Evolutionary conservation across 352 stramenopile species (phyloP).

Genomic region (Phytopythium litorale): DNA sequence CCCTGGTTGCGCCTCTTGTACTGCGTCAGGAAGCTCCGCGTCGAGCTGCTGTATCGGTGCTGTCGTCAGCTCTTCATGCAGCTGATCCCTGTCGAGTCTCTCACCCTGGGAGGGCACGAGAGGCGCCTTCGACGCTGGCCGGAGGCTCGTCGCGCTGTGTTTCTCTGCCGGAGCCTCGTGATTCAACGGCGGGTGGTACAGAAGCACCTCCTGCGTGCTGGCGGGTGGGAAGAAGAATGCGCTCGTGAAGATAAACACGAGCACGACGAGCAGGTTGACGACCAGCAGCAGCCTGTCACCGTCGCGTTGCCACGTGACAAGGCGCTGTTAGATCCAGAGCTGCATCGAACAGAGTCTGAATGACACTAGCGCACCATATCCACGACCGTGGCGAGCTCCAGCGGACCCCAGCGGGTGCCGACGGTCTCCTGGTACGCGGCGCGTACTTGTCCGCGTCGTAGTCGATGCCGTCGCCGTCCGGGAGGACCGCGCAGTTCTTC

Average conservation of each 20-base stretch:
- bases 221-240: slow-evolving; percentile 39
- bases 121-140: neutral
- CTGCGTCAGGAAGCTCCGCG: neutral
- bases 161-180: slow-evolving; percentile 6
- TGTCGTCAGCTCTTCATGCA: neutral
- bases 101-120: neutral
- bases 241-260: slow-evolving; percentile 52
- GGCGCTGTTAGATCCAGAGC: neutral
- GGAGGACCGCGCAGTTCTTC: slow-evolving; percentile 5
- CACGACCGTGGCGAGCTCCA: slow-evolving; percentile 9
- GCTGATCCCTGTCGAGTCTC: neutral
- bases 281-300: slow-evolving; percentile 38
- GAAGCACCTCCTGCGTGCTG: slow-evolving; percentile 21
- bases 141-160: neutral
- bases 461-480: neutral
- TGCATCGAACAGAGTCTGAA: neutral
- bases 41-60: neutral
- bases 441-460: neutral
- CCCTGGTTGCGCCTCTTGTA: neutral
- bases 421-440: neutral
- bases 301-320: neutral
- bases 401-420: neutral
- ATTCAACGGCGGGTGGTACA: slow-evolving; percentile 36
- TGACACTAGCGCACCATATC: slow-evolving; percentile 14
- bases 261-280: slow-evolving; percentile 39